Conservation (phyloP, 1,139 yeast species). For the Nakaseomyces glabratus region DNA sequence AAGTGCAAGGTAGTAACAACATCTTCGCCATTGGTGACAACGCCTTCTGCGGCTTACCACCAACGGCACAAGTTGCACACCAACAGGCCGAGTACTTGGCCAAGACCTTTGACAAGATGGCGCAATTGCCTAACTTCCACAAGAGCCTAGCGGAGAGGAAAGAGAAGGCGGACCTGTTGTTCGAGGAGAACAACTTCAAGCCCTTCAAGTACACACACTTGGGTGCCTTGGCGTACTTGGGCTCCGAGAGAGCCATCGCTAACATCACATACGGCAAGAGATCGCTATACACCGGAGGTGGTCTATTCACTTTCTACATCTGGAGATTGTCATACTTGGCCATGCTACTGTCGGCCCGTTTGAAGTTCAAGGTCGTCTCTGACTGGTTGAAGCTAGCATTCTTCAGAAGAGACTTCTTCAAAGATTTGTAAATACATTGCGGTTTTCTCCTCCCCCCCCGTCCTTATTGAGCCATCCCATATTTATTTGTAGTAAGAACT, state of each 20-base stretch:
- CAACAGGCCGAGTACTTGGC: conserved; percentile 88
- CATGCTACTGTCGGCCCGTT: conserved; percentile 85
- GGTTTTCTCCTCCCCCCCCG: background rate
- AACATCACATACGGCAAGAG: conserved; percentile 85
- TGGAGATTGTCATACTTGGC: conserved; percentile 90
- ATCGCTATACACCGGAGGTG: conserved; percentile 82
- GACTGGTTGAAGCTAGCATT: conserved; percentile 85
- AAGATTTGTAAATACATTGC: conserved; percentile 29
- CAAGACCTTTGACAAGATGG: conserved; percentile 61
- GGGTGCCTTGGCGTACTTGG: conserved; percentile 76
- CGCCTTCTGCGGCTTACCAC: conserved; percentile 79
- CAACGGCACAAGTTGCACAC: conserved; percentile 96
- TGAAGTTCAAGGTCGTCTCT: conserved; percentile 72
- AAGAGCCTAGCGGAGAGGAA: conserved; percentile 31
- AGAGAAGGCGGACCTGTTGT: conserved; percentile 36
- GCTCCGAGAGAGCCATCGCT: conserved; percentile 92
- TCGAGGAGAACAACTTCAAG: conserved; percentile 42
- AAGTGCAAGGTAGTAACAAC: conserved; percentile 75
- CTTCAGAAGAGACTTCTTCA: conserved; percentile 76
- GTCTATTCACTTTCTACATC: conserved; percentile 78
- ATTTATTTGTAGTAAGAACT: no score
- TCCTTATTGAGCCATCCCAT: conserved; percentile 7
- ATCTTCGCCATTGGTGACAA: conserved; percentile 93
- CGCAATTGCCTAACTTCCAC: conserved; percentile 58
- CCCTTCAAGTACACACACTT: conserved; percentile 57